These are phyloP conservation scores for Hortiboletus flavorubellus DNA, from an alignment of 768 basidiomycete genomes.

Conservation along the genomic window DNA sequence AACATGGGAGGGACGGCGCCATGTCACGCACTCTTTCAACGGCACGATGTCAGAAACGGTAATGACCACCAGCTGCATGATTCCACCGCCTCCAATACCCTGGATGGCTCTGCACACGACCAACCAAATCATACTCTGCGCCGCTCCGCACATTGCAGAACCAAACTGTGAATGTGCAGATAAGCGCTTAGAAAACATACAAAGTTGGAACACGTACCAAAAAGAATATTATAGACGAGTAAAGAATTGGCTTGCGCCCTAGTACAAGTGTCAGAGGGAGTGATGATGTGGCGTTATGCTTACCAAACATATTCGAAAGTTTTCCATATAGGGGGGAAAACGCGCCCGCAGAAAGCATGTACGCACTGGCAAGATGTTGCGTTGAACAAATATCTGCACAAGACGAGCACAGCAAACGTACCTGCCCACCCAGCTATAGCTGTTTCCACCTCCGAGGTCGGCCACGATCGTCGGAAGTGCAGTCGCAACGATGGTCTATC, in stretches of 20 bases:
- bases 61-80: slow-evolving; percentile 73
- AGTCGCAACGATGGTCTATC: slow-evolving; percentile 64
- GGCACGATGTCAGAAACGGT: slow-evolving; percentile 83
- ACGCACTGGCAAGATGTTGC: slow-evolving; percentile 47
- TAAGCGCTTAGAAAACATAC: not conserved
- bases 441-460: slow-evolving; percentile 56
- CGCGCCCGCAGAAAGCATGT: slow-evolving; percentile 65
- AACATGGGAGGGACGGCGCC: not conserved
- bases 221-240: slow-evolving; percentile 61
- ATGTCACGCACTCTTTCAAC: slow-evolving; percentile 57
- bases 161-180: slow-evolving; percentile 47
- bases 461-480: slow-evolving; percentile 70
- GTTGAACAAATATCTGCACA: not conserved
- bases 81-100: slow-evolving; percentile 80
- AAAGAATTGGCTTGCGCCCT: slow-evolving; percentile 72
- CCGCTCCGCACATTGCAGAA: slow-evolving; percentile 78
- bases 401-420: slow-evolving; percentile 24
- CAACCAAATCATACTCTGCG: slow-evolving; percentile 76
- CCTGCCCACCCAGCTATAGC: slow-evolving; percentile 77
- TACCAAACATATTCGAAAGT: slow-evolving; percentile 55
- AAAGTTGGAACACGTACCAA: slow-evolving; percentile 42
- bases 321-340: slow-evolving; percentile 77
- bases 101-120: slow-evolving; percentile 75
- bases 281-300: not conserved
- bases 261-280: slow-evolving; percentile 4